A percentile compares a stretch with the other conserved stretches of the same genome.
Evolutionary conservation across 2,329 filamentous ascomycete genomes (phyloP).

Genomic region (Nemania sp.): DNA sequence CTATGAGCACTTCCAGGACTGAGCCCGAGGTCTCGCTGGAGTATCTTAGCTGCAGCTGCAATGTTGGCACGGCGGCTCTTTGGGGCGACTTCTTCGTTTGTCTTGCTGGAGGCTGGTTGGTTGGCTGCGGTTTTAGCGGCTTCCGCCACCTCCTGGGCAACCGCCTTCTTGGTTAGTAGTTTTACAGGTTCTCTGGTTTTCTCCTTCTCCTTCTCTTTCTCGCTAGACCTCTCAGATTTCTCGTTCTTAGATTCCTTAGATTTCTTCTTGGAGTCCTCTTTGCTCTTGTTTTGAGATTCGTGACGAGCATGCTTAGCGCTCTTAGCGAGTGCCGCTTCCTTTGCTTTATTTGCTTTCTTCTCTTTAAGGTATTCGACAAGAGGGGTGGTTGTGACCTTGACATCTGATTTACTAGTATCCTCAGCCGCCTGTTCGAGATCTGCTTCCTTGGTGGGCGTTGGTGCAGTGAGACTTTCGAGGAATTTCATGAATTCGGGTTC

Average conservation of each 20-base stretch:
- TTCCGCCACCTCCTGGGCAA: conserved; percentile 62
- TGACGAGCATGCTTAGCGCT: conserved; percentile 67
- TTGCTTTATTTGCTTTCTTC: conserved; percentile 83
- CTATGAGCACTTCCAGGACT: conserved; percentile 73
- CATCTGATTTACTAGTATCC: conserved; percentile 62
- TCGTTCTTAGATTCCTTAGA: conserved; percentile 73
- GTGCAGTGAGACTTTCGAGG: conserved; percentile 85
- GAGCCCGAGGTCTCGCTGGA: conserved; percentile 75
- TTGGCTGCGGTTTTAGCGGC: conserved; percentile 58
- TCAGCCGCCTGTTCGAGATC: conserved; percentile 62
- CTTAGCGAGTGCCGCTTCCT: conserved; percentile 67
- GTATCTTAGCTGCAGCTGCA: conserved; percentile 71
- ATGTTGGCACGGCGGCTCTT: conserved; percentile 72
- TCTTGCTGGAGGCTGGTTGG: conserved; percentile 51
- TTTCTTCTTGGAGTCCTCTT: conserved; percentile 65
- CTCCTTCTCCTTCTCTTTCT: conserved; percentile 65
- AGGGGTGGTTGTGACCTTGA: conserved; percentile 83
- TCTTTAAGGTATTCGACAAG: conserved; percentile 90
- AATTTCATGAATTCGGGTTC: conserved; percentile 97
- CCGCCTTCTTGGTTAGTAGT: conserved; percentile 70
- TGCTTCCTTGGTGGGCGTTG: conserved; percentile 60
- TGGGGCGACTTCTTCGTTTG: conserved; percentile 53
- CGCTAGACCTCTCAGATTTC: conserved; percentile 73
- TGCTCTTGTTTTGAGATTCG: conserved; percentile 66
- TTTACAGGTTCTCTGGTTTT: conserved; percentile 71